phyloP scores from a whole-genome alignment of 176 grass and related monocot genomes.

The Bromus sterilis region DNA sequence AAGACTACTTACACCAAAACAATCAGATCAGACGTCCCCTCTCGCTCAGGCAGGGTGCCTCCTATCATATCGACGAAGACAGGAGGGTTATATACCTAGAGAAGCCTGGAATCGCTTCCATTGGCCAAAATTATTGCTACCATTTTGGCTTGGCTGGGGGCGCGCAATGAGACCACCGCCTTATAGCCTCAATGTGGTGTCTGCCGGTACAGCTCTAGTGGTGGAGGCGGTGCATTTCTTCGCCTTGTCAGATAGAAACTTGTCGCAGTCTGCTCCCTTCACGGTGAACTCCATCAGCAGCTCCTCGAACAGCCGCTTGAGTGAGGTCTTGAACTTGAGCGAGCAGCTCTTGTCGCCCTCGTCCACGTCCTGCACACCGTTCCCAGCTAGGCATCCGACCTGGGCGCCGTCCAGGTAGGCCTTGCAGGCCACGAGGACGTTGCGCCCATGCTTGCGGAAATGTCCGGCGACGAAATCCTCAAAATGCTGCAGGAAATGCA shows the following conservation, averaged over 20 bases:
- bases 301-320: slow-evolving; percentile 56
- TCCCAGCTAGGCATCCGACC: slow-evolving; percentile 60
- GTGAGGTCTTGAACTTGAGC: slow-evolving; percentile 40
- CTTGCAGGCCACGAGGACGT: slow-evolving; percentile 63
- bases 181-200: slow-evolving; percentile 40
- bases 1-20: slow-evolving; percentile 14
- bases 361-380: slow-evolving; percentile 71
- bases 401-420: slow-evolving; percentile 82
- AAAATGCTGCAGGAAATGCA: slow-evolving; percentile 49
- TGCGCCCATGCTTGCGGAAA: slow-evolving; percentile 50
- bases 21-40: neutral
- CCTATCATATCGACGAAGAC: neutral
- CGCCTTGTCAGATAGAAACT: slow-evolving; percentile 32
- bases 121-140: slow-evolving; percentile 15
- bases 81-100: neutral
- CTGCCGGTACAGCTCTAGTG: slow-evolving; percentile 1
- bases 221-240: neutral
- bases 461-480: slow-evolving; percentile 69
- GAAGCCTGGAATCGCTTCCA: neutral
- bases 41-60: no score
- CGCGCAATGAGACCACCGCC: neutral
- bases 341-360: slow-evolving; percentile 81
- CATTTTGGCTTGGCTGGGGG: neutral
- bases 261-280: slow-evolving; percentile 54
- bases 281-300: slow-evolving; percentile 53